Percentiles rank a stretch among this genome's conserved stretches.
Evolutionary conservation across 495 filamentous ascomycete species (phyloP).

Genomic region (Neurospora sublineolata): DNA sequence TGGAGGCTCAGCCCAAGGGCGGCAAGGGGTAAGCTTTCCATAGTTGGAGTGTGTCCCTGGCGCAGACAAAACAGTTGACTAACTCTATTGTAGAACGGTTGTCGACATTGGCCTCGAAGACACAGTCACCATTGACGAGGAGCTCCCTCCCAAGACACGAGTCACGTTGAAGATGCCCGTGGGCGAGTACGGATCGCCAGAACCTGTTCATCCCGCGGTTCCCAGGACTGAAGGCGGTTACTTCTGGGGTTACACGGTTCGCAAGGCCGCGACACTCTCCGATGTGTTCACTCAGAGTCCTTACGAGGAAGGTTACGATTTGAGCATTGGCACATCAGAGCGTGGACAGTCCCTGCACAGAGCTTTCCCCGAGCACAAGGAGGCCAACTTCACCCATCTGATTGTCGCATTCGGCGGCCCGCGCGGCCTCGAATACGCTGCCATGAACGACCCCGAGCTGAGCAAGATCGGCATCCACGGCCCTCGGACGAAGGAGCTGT

Average conservation of each 20-base stretch:
- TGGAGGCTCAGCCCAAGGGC: conserved; percentile 21
- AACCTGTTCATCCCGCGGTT: conserved; percentile 45
- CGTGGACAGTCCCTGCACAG: conserved; percentile 46
- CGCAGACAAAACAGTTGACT: background rate
- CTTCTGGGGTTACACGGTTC: conserved; percentile 65
- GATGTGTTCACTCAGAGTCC: conserved; percentile 54
- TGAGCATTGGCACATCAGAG: conserved; percentile 65
- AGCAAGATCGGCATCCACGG: conserved; percentile 42
- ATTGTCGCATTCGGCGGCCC: conserved; percentile 65
- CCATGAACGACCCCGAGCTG: conserved; percentile 52
- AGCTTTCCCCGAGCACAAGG: conserved; percentile 31
- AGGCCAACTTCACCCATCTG: conserved; percentile 49
- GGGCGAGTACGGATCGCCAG: conserved; percentile 26
- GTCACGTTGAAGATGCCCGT: conserved; percentile 53
- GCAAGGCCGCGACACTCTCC: conserved; percentile 46
- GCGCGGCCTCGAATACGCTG: conserved; percentile 57
- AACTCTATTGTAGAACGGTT: conserved; percentile 26
- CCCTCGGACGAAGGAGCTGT: conserved; percentile 48
- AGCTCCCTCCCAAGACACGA: conserved; percentile 47
- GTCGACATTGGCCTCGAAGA: conserved; percentile 49
- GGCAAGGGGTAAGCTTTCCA: conserved; percentile 22
- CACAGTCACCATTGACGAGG: conserved; percentile 39
- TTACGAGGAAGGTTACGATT: conserved; percentile 53
- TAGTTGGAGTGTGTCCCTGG: background rate
- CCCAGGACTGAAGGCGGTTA: conserved; percentile 59